Base-by-base conservation (phyloP, 2,329 filamentous ascomycete species). In the Cercospora citrullina region DNA sequence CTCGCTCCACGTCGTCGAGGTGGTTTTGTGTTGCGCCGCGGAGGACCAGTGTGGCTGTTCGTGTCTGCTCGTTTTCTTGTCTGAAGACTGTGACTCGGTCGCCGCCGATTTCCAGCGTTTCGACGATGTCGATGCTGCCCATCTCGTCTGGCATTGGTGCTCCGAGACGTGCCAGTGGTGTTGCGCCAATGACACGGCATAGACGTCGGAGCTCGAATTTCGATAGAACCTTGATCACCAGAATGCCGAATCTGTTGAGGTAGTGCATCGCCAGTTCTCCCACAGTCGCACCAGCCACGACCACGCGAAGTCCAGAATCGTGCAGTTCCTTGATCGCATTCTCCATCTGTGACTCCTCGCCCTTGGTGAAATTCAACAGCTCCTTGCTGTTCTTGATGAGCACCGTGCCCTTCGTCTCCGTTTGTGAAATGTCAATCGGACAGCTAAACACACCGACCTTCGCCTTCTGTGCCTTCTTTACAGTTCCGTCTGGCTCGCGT, bases 81-180 rank as follows among this genome's bases (percentile, higher is more conserved):
- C 96, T 87, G 88, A 99, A 99, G 68, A 99, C 94, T 51, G 95
- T 99, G 68, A 99, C 96, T 70, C 95, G 91, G 84, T 99, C 95
- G 75, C 95, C 95, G 72, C 95, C 95, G 79, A 99, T 98, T 82
- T 99, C 95, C 55, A 96, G 87, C 1, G 96, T 98, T 86, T 99
- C 95, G 33, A 99, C 95, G 66, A 99, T 81, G 79, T 99, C 95
- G 71, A 99, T 89, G 75, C 83, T 91, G 72, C 95, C 95, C 94
- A 97, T 98, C 86, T 99, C 95, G 75, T 99, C 95, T n/a, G 96
- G 95, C 95, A 99, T 99, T 55, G 95, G 95, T 16, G 96, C 95
- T 72, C 95, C 95, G 59, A 99, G 86, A 75, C 95, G 91, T 63
- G 96, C 96, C 70, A 99, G 87, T n/a, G 95, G 95, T 14, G 95